These are phyloP conservation scores for Paraglomus brasilianum DNA, from an alignment of 192 early-diverging fungal genomes.

Conservation along the genomic window DNA sequence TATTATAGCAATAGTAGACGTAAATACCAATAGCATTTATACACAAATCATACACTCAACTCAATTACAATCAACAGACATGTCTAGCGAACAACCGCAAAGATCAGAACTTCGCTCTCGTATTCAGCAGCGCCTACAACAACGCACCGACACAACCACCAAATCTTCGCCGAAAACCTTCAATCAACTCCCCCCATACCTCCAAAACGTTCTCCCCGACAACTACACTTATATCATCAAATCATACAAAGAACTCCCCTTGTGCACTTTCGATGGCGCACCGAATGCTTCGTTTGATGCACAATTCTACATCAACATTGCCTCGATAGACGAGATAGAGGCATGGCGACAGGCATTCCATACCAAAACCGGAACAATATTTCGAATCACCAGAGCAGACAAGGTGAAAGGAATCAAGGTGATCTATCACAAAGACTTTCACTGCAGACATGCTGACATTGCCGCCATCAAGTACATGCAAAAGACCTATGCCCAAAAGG, in stretches of 20 bases:
- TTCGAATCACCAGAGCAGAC: constrained; percentile 28
- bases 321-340: constrained; percentile 21
- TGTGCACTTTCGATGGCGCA: neutral
- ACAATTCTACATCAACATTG: constrained; percentile 26
- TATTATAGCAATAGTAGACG: too few species aligned
- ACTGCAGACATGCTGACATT: constrained; percentile 29
- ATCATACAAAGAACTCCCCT: constrained; percentile 25
- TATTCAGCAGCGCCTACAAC: constrained; percentile 14
- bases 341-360: constrained; percentile 25
- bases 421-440: constrained; percentile 31
- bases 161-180: constrained; percentile 18
- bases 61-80: too few species aligned
- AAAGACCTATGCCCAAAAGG: constrained; percentile 32
- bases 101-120: constrained; percentile 15
- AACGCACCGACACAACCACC: constrained; percentile 20
- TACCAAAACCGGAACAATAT: constrained; percentile 26
- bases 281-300: constrained; percentile 26
- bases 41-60: too few species aligned
- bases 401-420: constrained; percentile 33
- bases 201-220: constrained; percentile 24
- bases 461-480: constrained; percentile 33
- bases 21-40: too few species aligned
- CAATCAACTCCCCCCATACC: constrained; percentile 9
- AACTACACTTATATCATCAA: constrained; percentile 32
- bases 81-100: too few species aligned